phyloP scores from a whole-genome alignment of 2,329 filamentous ascomycete genomes.

The Lachnellula subtilissima region DNA sequence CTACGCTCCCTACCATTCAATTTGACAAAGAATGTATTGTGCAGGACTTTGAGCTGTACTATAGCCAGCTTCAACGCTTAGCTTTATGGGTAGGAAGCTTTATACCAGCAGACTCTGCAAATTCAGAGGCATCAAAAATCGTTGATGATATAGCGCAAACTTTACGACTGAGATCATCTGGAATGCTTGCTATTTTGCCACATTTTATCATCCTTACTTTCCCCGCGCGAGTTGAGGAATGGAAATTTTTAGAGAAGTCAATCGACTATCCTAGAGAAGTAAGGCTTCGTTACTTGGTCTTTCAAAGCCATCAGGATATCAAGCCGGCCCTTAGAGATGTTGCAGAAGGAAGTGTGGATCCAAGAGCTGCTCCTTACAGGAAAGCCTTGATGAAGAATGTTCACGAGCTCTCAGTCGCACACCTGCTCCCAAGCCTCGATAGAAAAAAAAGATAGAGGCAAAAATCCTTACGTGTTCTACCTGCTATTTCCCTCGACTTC shows the following conservation, averaged over 20 bases:
- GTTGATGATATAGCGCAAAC: slow-evolving; percentile 19
- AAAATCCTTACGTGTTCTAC: slow-evolving; percentile 37
- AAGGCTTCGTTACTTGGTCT: slow-evolving; percentile 24
- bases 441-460: slow-evolving; percentile 3
- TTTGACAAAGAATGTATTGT: slow-evolving; percentile 24
- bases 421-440: slow-evolving; percentile 12
- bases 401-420: slow-evolving; percentile 19
- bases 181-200: slow-evolving; percentile 15
- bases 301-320: slow-evolving; percentile 12
- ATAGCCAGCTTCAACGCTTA: slow-evolving; percentile 1
- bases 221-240: slow-evolving; percentile 25
- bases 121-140: slow-evolving; percentile 5
- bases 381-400: slow-evolving; percentile 15
- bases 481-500: slow-evolving; percentile 44
- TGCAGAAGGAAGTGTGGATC: background rate
- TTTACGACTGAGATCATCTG: slow-evolving; percentile 16
- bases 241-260: slow-evolving; percentile 24
- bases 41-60: slow-evolving; percentile 21
- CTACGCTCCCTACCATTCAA: slow-evolving; percentile 8
- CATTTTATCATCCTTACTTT: slow-evolving; percentile 24
- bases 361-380: slow-evolving; percentile 6
- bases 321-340: background rate
- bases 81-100: slow-evolving; percentile 16
- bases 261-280: slow-evolving; percentile 1
- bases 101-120: slow-evolving; percentile 1